Conservation (phyloP, 371 early-diverging fungal species). For the Lichtheimia hyalospora region DNA sequence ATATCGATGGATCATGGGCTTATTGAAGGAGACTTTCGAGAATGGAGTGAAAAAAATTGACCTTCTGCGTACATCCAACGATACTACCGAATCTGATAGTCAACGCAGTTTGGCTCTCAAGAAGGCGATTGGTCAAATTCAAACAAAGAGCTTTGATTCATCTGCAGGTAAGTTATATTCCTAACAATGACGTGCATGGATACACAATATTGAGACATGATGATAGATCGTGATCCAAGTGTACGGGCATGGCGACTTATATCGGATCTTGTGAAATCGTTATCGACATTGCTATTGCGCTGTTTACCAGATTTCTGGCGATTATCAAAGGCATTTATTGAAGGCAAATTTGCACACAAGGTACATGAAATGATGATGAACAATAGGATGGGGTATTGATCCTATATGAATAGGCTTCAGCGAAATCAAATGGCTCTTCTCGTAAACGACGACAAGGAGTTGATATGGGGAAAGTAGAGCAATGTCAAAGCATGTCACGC, state of each 20-base stretch:
- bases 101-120: slow-evolving; percentile 37
- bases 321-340: slow-evolving; percentile 80
- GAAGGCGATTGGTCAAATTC: slow-evolving; percentile 33
- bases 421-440: slow-evolving; percentile 16
- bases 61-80: slow-evolving; percentile 14
- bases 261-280: slow-evolving; percentile 64
- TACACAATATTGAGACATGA: background rate
- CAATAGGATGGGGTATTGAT: background rate
- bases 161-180: slow-evolving; percentile 18
- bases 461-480: slow-evolving; percentile 71
- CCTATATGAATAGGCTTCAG: background rate
- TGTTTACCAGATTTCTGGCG: slow-evolving; percentile 94
- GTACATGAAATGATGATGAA: slow-evolving; percentile 9
- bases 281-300: slow-evolving; percentile 73
- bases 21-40: slow-evolving; percentile 67
- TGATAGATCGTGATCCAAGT: slow-evolving; percentile 38
- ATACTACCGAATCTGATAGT: slow-evolving; percentile 31
- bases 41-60: slow-evolving; percentile 49
- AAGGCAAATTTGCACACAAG: slow-evolving; percentile 73
- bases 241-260: slow-evolving; percentile 73
- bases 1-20: slow-evolving; percentile 82
- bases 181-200: background rate
- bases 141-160: slow-evolving; percentile 25
- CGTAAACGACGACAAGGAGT: slow-evolving; percentile 52
- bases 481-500: slow-evolving; percentile 78